These are phyloP conservation scores for Trichoderma hamatum DNA, from an alignment of 2,329 filamentous ascomycete species.

Conservation along the genomic window DNA sequence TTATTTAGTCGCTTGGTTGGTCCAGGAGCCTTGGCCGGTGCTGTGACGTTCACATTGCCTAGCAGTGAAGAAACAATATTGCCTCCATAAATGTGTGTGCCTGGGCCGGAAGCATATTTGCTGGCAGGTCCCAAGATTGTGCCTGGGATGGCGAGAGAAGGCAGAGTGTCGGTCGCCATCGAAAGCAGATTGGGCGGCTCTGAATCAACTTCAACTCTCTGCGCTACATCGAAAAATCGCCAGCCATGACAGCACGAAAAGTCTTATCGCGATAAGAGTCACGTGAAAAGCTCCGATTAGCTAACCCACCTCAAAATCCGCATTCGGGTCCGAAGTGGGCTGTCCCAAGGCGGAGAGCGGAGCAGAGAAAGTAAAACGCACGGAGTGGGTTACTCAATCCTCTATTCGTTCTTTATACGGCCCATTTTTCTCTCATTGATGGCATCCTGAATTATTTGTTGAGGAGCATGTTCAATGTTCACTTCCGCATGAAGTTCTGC, in stretches of 20 bases:
- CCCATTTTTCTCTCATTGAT: neutral
- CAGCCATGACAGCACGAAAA: neutral
- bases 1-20: conserved; percentile 63
- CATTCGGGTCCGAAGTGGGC: conserved; percentile 15
- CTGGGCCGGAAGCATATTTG: conserved; percentile 73
- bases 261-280: conserved; percentile 23
- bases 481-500: neutral
- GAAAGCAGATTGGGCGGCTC: neutral
- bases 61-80: conserved; percentile 82
- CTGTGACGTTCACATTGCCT: conserved; percentile 65
- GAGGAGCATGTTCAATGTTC: neutral
- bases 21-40: conserved; percentile 51
- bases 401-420: neutral
- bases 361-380: neutral
- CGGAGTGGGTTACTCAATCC: neutral
- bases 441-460: neutral
- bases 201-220: neutral
- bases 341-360: neutral
- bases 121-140: conserved; percentile 71
- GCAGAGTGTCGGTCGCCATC: conserved; percentile 43
- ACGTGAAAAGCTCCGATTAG: conserved; percentile 8
- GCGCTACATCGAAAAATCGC: conserved; percentile 14
- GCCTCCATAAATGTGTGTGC: conserved; percentile 78
- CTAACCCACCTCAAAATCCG: conserved; percentile 1
- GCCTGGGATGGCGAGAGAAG: conserved; percentile 75